Conservation (phyloP, 2,329 filamentous ascomycete genomes). For the Paraphaeosphaeria minitans region DNA sequence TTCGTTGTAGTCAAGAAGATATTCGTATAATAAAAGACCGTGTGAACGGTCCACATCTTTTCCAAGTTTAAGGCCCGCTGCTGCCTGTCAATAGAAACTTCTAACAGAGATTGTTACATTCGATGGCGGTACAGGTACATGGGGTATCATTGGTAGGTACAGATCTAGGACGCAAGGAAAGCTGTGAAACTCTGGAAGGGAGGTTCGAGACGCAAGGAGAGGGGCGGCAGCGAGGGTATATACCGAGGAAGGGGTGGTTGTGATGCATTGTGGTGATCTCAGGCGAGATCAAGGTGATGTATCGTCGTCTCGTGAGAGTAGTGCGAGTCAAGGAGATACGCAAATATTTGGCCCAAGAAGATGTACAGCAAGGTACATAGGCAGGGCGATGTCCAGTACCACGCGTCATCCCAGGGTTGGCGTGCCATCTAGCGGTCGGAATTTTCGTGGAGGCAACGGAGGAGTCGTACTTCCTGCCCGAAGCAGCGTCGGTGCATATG, state of each 20-base stretch:
- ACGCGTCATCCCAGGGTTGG: neutral
- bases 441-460: neutral
- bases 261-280: neutral
- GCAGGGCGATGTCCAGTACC: too few species aligned
- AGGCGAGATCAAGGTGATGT: neutral
- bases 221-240: neutral
- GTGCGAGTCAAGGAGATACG: too few species aligned
- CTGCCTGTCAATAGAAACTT: too few species aligned
- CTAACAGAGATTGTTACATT: conserved; percentile 13
- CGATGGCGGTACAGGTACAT: conserved; percentile 15
- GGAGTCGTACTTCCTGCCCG: too few species aligned
- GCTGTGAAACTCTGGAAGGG: neutral
- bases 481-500: neutral
- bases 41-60: too few species aligned
- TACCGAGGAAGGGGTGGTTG: neutral
- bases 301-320: too few species aligned
- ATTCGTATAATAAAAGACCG: too few species aligned
- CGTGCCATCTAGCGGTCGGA: neutral
- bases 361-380: too few species aligned
- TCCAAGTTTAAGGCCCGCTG: too few species aligned
- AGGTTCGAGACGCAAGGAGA: neutral
- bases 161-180: conserved; percentile 5
- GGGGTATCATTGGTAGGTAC: conserved; percentile 20
- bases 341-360: too few species aligned
- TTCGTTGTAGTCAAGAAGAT: neutral